phyloP scores from a whole-genome alignment of 306 rosid genomes.

The Gynostemma pentaphyllum region DNA sequence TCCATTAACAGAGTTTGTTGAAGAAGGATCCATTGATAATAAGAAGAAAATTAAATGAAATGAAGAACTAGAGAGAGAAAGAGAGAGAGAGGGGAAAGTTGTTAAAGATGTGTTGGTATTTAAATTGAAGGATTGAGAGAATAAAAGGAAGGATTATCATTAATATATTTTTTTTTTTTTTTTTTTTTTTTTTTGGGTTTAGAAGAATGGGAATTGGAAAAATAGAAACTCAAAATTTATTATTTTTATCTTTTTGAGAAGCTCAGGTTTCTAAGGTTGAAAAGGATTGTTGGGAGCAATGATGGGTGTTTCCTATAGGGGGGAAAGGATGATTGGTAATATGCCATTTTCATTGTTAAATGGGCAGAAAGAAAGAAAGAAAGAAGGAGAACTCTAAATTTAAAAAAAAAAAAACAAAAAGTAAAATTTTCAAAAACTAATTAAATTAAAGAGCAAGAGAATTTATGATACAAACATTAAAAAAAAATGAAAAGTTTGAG shows the following conservation, averaged over 20 bases:
- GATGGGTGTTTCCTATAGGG: constrained; percentile 99
- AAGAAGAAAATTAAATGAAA: constrained; percentile 7
- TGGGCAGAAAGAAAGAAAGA: constrained; percentile 45
- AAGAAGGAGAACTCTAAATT: constrained; percentile 16
- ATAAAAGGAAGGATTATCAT: constrained; percentile 15
- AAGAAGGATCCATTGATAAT: constrained; percentile 65
- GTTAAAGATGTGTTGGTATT: constrained; percentile 9
- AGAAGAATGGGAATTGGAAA: constrained; percentile 3
- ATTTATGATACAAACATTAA: not conserved
- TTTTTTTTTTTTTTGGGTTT: too few relatives aligned
- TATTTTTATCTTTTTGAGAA: constrained; percentile 41
- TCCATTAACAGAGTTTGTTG: constrained; percentile 93
- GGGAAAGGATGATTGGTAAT: constrained; percentile 98
- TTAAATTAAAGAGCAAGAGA: not conserved
- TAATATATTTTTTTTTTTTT: too few relatives aligned
- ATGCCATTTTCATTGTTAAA: constrained; percentile 93
- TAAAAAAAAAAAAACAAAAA: not conserved
- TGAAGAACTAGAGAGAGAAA: constrained; percentile 31
- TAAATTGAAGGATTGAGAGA: constrained; percentile 20
- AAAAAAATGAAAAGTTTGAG: constrained; percentile 9
- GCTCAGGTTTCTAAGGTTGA: constrained; percentile 97
- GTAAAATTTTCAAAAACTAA: not conserved
- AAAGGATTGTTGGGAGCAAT: constrained; percentile 98
- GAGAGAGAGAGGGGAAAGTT: constrained; percentile 5
- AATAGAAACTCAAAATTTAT: constrained; percentile 21